A percentile compares a stretch with the other conserved stretches of the same genome.
These are phyloP conservation scores for Pseudogymnoascus sp. DNA, from an alignment of 2,329 filamentous ascomycete species.

Conservation along the genomic window DNA sequence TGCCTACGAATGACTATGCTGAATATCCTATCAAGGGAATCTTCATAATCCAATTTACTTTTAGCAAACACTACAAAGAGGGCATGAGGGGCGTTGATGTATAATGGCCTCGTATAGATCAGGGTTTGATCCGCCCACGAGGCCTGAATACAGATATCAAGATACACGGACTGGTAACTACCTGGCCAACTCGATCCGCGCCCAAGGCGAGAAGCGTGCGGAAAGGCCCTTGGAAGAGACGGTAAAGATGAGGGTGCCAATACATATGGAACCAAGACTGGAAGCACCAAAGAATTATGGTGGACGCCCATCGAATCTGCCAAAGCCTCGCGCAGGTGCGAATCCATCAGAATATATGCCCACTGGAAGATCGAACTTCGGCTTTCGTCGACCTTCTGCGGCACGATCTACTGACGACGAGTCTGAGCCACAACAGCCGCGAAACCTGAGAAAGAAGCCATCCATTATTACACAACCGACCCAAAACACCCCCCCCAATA, in stretches of 20 bases:
- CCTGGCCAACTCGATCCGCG: slow-evolving; percentile 11
- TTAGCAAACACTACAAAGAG: slow-evolving; percentile 18
- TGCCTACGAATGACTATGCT: slow-evolving; percentile 22
- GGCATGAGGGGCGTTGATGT: slow-evolving; percentile 20
- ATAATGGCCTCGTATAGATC: slow-evolving; percentile 36
- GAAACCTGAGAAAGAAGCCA: slow-evolving; percentile 43
- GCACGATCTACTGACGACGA: slow-evolving; percentile 14
- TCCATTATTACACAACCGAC: slow-evolving; percentile 34
- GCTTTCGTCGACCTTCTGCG: slow-evolving; percentile 17
- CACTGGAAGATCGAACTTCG: slow-evolving; percentile 18
- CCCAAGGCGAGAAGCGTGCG: slow-evolving; percentile 11
- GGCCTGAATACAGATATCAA: slow-evolving; percentile 32
- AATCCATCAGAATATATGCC: slow-evolving; percentile 15
- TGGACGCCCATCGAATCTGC: slow-evolving; percentile 16
- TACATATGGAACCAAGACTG: slow-evolving; percentile 18
- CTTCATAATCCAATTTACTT: slow-evolving; percentile 18
- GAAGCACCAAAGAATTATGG: slow-evolving; percentile 11
- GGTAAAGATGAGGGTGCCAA: slow-evolving; percentile 33
- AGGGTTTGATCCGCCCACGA: slow-evolving; percentile 34
- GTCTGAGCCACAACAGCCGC: slow-evolving; percentile 25
- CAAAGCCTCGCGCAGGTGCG: slow-evolving; percentile 17
- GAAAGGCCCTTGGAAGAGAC: slow-evolving; percentile 28
- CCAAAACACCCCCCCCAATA: background rate
- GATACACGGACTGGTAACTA: slow-evolving; percentile 23
- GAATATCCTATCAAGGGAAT: slow-evolving; percentile 19